phyloP scores from a whole-genome alignment of 345 rosid species.

The Gossypium thurberi region DNA sequence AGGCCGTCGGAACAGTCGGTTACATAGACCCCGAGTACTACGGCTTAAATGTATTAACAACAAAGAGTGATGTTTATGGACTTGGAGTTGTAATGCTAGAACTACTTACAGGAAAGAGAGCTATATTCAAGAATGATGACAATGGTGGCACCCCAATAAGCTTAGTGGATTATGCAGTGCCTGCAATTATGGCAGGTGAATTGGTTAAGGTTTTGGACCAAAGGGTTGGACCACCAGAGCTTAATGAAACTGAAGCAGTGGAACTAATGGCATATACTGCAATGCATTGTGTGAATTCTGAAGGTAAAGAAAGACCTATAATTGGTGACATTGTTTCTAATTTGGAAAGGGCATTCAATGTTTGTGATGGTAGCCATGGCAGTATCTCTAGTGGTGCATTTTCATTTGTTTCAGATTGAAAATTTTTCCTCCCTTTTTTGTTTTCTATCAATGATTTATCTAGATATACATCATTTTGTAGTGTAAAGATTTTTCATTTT shows the following conservation, averaged over 20 bases:
- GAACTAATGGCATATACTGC: conserved; percentile 77
- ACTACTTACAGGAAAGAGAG: conserved; percentile 65
- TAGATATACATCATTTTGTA: background rate
- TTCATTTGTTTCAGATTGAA: conserved; percentile 49
- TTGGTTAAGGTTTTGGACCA: conserved; percentile 47
- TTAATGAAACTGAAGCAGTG: conserved; percentile 69
- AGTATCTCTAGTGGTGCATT: conserved; percentile 63
- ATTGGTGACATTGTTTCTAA: conserved; percentile 58
- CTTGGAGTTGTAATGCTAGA: conserved; percentile 82
- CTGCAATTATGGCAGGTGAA: conserved; percentile 44
- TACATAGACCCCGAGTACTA: conserved; percentile 90
- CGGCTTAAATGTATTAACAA: conserved; percentile 70
- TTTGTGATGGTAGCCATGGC: conserved; percentile 65
- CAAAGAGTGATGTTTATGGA: conserved; percentile 91
- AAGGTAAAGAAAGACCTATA: conserved; percentile 65
- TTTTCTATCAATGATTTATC: background rate
- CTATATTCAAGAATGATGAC: conserved; percentile 53
- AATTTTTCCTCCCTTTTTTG: background rate
- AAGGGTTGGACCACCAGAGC: conserved; percentile 48
- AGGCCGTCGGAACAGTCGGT: conserved; percentile 86
- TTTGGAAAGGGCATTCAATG: conserved; percentile 61
- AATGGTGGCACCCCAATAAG: conserved; percentile 42
- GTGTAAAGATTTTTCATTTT: background rate
- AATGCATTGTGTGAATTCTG: conserved; percentile 64
- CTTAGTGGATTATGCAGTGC: conserved; percentile 63